phyloP scores from a whole-genome alignment of 2,329 filamentous ascomycete species.

The Aspergillus calidoustus region DNA sequence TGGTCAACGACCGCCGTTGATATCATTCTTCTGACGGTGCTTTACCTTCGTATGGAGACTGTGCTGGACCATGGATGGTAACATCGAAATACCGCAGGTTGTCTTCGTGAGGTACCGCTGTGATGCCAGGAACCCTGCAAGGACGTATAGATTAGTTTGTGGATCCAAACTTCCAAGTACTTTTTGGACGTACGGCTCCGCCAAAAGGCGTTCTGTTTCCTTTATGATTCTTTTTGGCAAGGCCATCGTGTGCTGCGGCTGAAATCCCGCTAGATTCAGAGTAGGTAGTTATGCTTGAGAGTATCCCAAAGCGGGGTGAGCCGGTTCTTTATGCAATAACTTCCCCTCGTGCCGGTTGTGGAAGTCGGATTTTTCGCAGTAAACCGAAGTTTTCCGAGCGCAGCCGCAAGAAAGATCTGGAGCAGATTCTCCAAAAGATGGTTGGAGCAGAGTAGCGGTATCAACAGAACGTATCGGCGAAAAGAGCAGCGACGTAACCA shows the following conservation, averaged over 20 bases:
- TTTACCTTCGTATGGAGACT: conserved; percentile 91
- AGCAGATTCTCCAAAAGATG: conserved; percentile 7
- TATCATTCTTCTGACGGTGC: neutral
- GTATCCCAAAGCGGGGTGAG: conserved; percentile 10
- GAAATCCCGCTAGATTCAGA: neutral
- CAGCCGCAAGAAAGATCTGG: neutral
- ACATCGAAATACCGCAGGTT: conserved; percentile 99
- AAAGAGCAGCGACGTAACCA: conserved; percentile 26
- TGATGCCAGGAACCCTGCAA: conserved; percentile 88
- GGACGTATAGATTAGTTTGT: conserved; percentile 13
- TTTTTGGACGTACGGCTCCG: conserved; percentile 77
- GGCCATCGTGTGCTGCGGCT: conserved; percentile 55
- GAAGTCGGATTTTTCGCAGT: neutral
- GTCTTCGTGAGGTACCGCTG: conserved; percentile 92
- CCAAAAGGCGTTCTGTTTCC: conserved; percentile 96
- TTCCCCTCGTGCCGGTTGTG: neutral
- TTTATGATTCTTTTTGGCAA: conserved; percentile 97
- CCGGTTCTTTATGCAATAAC: neutral
- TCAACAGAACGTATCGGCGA: conserved; percentile 5
- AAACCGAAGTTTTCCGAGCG: neutral
- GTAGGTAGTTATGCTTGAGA: neutral
- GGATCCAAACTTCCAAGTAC: neutral
- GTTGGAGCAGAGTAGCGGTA: neutral
- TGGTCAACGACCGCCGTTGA: conserved; percentile 6
- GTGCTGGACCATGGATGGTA: conserved; percentile 87